phyloP scores from a whole-genome alignment of 2,329 filamentous ascomycete species.

The Exophiala aquamarina region DNA sequence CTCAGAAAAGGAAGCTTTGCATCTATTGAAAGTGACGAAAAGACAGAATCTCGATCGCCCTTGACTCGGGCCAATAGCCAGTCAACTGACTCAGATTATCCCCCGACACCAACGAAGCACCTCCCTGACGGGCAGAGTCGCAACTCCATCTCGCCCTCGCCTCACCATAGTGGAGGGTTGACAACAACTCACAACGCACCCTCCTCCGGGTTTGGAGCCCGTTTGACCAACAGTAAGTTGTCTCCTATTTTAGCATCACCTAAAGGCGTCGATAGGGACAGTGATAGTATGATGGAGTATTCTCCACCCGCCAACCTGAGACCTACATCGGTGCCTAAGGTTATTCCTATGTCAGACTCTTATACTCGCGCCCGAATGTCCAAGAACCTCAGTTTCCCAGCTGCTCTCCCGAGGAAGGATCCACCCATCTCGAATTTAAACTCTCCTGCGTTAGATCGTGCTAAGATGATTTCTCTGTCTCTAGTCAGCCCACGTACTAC shows the following conservation, averaged over 20 bases:
- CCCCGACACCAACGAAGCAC: constrained; percentile 90
- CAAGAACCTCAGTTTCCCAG: constrained; percentile 41
- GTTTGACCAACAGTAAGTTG: constrained; percentile 38
- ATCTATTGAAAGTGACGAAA: constrained; percentile 77
- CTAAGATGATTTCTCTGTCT: constrained; percentile 54
- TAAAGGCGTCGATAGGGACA: constrained; percentile 31
- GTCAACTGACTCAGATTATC: constrained; percentile 68
- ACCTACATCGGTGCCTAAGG: constrained; percentile 35
- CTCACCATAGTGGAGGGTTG: constrained; percentile 18
- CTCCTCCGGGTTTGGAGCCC: constrained; percentile 17
- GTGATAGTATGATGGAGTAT: constrained; percentile 35
- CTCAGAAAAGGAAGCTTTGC: constrained; percentile 69
- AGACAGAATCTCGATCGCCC: constrained; percentile 58
- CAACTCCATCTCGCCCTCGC: constrained; percentile 27
- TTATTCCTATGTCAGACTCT: constrained; percentile 33
- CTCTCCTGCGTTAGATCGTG: constrained; percentile 44
- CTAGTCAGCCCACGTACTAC: constrained; percentile 63
- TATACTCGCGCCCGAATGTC: constrained; percentile 40
- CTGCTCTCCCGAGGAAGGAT: constrained; percentile 41
- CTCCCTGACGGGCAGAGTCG: constrained; percentile 14
- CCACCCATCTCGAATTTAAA: constrained; percentile 26
- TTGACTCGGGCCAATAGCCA: constrained; percentile 57
- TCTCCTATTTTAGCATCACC: constrained; percentile 32
- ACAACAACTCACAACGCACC: constrained; percentile 27
- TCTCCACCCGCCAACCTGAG: constrained; percentile 33